Conservation (phyloP, 2,329 filamentous ascomycete species). For the Fusarium kyushuense region DNA sequence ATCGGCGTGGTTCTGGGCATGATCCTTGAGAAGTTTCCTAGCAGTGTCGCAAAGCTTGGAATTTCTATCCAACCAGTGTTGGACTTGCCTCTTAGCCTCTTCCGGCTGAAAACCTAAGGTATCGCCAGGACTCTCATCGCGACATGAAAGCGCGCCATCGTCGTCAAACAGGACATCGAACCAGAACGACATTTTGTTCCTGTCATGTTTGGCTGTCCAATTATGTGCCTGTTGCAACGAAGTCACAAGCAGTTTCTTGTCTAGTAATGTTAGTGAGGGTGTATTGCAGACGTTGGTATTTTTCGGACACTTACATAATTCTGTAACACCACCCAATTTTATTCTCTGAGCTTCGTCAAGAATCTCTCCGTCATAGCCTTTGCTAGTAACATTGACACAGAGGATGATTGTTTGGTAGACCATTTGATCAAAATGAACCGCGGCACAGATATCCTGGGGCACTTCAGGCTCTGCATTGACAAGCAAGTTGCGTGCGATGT, state of each 20-base stretch:
- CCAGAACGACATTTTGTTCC: conserved; percentile 79
- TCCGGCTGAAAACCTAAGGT: conserved; percentile 66
- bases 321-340: conserved; percentile 72
- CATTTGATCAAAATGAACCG: conserved; percentile 73
- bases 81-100: conserved; percentile 69
- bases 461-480: conserved; percentile 74
- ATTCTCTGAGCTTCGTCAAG: conserved; percentile 68
- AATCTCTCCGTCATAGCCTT: conserved; percentile 74
- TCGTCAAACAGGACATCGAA: conserved; percentile 74
- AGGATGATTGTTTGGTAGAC: conserved; percentile 74
- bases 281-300: not conserved
- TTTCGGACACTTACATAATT: conserved; percentile 66
- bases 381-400: conserved; percentile 75
- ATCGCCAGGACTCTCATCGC: conserved; percentile 65
- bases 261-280: conserved; percentile 52
- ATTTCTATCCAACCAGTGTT: conserved; percentile 73
- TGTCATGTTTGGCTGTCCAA: conserved; percentile 76
- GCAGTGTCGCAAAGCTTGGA: conserved; percentile 69
- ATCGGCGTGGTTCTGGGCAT: conserved; percentile 63
- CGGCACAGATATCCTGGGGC: conserved; percentile 73
- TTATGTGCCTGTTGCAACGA: conserved; percentile 76
- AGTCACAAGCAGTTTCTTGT: conserved; percentile 75
- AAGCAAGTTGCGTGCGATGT: conserved; percentile 73
- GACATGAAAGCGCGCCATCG: conserved; percentile 59
- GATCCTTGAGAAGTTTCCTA: conserved; percentile 65